A percentile compares a stretch with the other conserved stretches of the same genome.
Evolutionary conservation across 345 rosid genomes (phyloP).

Genomic region (Syzygium jambos): DNA sequence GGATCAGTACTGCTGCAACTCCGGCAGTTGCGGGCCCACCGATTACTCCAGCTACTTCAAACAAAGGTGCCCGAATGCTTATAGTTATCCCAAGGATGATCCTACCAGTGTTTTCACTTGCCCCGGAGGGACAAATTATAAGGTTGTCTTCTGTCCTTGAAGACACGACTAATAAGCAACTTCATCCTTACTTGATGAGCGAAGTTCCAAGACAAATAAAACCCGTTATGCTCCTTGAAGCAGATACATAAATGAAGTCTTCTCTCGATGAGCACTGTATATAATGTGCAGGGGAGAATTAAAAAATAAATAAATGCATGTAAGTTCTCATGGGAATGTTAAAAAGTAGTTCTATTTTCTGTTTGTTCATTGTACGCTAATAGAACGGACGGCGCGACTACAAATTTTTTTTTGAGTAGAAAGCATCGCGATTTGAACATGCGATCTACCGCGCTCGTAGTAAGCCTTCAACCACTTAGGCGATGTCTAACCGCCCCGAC

Average conservation of each 20-base stretch:
- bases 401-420: background rate
- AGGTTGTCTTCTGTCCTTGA: conserved; percentile 24
- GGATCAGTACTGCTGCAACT: conserved; percentile 7
- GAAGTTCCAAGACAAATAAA: background rate
- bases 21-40: conserved; percentile 4
- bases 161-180: background rate
- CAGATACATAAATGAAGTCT: background rate
- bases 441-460: background rate
- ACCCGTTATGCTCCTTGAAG: background rate
- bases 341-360: too few relatives aligned
- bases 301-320: background rate
- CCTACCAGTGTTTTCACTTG: conserved; percentile 13
- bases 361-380: background rate
- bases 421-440: background rate
- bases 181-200: background rate
- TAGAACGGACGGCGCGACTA: background rate
- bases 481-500: background rate
- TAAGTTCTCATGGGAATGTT: background rate
- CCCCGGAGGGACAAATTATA: conserved; percentile 19
- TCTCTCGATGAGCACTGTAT: background rate
- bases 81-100: conserved; percentile 21
- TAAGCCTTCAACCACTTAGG: background rate
- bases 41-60: conserved; percentile 8
- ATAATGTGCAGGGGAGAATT: background rate
- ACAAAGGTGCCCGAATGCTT: conserved; percentile 4